These are phyloP conservation scores for Boletus subcaerulescens DNA, from an alignment of 768 basidiomycete species.

Conservation along the genomic window DNA sequence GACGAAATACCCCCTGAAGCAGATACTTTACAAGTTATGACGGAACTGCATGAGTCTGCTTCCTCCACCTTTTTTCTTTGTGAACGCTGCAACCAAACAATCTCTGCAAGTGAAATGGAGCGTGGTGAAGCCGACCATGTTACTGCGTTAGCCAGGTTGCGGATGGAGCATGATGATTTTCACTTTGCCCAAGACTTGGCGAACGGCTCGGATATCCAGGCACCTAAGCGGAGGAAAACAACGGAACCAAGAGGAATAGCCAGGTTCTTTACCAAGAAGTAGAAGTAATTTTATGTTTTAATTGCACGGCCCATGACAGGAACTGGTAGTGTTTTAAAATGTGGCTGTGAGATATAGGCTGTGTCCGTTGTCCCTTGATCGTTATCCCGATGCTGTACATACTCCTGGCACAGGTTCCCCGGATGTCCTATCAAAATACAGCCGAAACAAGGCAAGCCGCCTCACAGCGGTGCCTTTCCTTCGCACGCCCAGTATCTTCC, in stretches of 20 bases:
- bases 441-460: background rate
- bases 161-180: constrained; percentile 82
- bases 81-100: constrained; percentile 50
- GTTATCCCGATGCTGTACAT: constrained; percentile 1
- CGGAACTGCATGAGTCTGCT: background rate
- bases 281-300: background rate
- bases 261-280: constrained; percentile 44
- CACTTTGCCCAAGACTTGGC: constrained; percentile 84
- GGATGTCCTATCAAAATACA: constrained; percentile 6
- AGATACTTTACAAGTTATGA: background rate
- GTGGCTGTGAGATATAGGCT: background rate
- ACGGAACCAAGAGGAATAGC: constrained; percentile 40
- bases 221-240: constrained; percentile 32
- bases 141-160: constrained; percentile 41
- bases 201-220: constrained; percentile 32
- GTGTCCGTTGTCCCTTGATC: constrained; percentile 17
- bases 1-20: background rate
- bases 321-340: too few relatives aligned
- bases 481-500: constrained; percentile 15
- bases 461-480: constrained; percentile 1
- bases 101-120: constrained; percentile 30
- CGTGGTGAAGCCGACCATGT: constrained; percentile 25
- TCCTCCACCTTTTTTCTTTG: constrained; percentile 48
- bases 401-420: constrained; percentile 5
- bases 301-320: too few relatives aligned